These are phyloP conservation scores for Scorias spongiosa DNA, from an alignment of 2,329 filamentous ascomycete species.

Conservation along the genomic window DNA sequence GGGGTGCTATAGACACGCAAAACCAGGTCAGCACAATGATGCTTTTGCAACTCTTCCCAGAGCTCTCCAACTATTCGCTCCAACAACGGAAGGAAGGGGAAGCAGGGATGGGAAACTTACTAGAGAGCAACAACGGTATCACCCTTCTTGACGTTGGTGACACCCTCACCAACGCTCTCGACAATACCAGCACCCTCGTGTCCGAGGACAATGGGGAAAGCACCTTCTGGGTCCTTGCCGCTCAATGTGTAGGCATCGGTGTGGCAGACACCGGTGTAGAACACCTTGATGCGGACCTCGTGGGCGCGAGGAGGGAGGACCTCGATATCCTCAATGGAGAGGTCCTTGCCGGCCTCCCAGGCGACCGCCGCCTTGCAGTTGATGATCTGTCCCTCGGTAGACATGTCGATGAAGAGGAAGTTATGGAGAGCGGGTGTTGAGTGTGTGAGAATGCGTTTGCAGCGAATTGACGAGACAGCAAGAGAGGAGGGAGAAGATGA, in stretches of 20 bases:
- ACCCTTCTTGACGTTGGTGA: constrained; percentile 84
- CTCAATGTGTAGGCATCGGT: constrained; percentile 85
- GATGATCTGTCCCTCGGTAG: constrained; percentile 62
- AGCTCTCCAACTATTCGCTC: not conserved
- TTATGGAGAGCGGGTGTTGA: constrained; percentile 3
- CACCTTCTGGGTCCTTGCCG: constrained; percentile 93
- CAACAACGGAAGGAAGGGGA: not conserved
- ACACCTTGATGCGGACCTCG: constrained; percentile 92
- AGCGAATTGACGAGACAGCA: not conserved
- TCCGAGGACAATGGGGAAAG: constrained; percentile 75
- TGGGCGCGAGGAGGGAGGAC: constrained; percentile 76
- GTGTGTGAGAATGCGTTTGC: not conserved
- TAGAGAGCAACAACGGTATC: constrained; percentile 86
- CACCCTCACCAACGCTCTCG: constrained; percentile 85
- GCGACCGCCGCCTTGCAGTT: constrained; percentile 83
- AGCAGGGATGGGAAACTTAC: constrained; percentile 32
- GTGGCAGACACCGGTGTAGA: constrained; percentile 98
- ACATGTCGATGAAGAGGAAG: constrained; percentile 23
- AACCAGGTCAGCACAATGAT: not conserved
- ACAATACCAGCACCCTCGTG: constrained; percentile 87
- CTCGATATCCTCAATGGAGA: constrained; percentile 83
- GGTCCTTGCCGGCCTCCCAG: constrained; percentile 86
- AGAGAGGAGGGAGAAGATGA: not conserved
- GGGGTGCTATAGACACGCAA: constrained; percentile 52
- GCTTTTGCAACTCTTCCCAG: not conserved